phyloP scores from a whole-genome alignment of 352 stramenopile species.

The Phytophthora capsici region DNA sequence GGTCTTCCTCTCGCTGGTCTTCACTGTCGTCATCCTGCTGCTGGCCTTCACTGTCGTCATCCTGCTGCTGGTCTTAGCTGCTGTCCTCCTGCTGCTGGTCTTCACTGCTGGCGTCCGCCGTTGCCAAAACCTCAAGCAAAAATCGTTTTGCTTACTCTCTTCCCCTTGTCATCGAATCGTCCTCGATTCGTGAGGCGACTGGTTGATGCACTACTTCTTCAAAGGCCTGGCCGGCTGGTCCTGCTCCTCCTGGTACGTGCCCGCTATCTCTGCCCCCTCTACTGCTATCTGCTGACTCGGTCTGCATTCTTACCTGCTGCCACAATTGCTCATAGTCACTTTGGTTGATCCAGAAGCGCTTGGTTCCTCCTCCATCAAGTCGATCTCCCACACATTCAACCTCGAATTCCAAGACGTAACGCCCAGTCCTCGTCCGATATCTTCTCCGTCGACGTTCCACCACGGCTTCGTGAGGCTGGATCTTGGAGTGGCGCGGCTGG shows the following conservation, averaged over 20 bases:
- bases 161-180: background rate
- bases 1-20: too few relatives aligned
- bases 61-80: too few relatives aligned
- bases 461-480: too few relatives aligned
- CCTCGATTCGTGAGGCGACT: background rate
- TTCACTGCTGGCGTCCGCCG: too few relatives aligned
- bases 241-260: background rate
- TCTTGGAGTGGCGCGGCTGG: background rate
- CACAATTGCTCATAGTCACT: background rate
- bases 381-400: background rate
- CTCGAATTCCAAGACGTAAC: slow-evolving; percentile 12
- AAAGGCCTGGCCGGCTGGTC: background rate
- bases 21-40: too few relatives aligned
- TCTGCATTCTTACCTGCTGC: background rate
- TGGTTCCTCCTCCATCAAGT: background rate
- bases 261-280: too few relatives aligned
- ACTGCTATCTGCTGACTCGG: background rate
- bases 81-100: too few relatives aligned
- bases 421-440: background rate
- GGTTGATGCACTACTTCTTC: background rate
- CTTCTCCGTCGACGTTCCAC: background rate
- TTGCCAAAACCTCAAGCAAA: too few relatives aligned
- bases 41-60: too few relatives aligned
- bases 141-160: slow-evolving; percentile 2
- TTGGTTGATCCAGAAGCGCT: slow-evolving; percentile 4